A percentile compares a stretch with the other conserved stretches of the same genome.
Conservation (phyloP, 331 rosid species). For the Rosa hybrid region DNA sequence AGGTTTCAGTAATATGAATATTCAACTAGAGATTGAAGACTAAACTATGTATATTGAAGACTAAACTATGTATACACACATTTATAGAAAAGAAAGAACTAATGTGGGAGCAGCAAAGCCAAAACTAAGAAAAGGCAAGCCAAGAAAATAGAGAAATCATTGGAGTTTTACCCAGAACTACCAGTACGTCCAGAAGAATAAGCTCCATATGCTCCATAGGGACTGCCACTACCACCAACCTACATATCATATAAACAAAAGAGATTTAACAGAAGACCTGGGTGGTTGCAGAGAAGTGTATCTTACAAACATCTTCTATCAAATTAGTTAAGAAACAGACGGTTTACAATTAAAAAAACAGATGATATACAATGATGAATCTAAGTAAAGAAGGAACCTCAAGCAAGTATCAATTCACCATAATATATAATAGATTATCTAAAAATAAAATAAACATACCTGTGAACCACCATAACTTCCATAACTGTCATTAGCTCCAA, state of each 20-base stretch:
- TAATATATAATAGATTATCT: background rate
- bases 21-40: background rate
- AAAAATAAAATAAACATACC: conserved; percentile 38
- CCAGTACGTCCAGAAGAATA: conserved; percentile 74
- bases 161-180: conserved; percentile 71
- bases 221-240: conserved; percentile 67
- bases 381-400: background rate
- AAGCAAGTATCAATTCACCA: background rate
- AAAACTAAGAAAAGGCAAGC: conserved; percentile 1
- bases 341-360: background rate
- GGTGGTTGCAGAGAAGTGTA: background rate
- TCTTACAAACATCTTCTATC: background rate
- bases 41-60: background rate
- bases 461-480: conserved; percentile 88
- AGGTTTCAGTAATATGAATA: background rate
- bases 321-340: background rate
- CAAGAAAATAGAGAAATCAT: conserved; percentile 19
- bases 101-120: background rate
- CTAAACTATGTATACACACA: background rate
- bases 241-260: conserved; percentile 38
- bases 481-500: conserved; percentile 59
- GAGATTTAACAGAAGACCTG: conserved; percentile 23
- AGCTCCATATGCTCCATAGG: conserved; percentile 89
- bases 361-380: background rate
- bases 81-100: background rate